A percentile compares a stretch with the other conserved stretches of the same genome.
These are phyloP conservation scores for Pecoramyces ruminantium DNA, from an alignment of 192 early-diverging fungal genomes.

Conservation along the genomic window DNA sequence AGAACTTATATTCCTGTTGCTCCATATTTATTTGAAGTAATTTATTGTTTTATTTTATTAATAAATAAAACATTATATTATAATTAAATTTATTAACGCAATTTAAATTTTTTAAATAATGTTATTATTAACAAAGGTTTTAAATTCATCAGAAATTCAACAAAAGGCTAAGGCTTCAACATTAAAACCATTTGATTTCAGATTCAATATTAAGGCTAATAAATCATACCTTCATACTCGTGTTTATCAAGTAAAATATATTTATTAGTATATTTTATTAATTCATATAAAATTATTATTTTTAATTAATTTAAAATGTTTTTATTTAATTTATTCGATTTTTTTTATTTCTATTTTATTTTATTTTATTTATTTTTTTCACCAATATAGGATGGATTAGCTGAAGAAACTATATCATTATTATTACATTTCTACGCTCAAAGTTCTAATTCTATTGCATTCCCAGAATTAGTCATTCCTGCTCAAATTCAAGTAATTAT, in stretches of 20 bases:
- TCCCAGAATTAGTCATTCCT: conserved; percentile 86
- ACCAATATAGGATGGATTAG: conserved; percentile 39
- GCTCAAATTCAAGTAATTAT: conserved; percentile 48
- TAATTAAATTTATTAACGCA: too few species aligned
- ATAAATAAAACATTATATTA: not conserved
- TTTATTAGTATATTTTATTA: too few species aligned
- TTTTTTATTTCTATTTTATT: not conserved
- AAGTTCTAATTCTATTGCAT: conserved; percentile 63
- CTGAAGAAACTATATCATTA: conserved; percentile 56
- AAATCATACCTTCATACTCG: conserved; percentile 69
- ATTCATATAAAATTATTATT: too few species aligned
- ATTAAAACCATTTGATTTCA: conserved; percentile 69
- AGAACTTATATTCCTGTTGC: conserved; percentile 71
- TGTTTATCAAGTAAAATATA: conserved; percentile 56
- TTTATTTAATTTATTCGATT: too few species aligned
- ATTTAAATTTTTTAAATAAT: too few species aligned
- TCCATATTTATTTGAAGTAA: conserved; percentile 67
- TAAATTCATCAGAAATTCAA: conserved; percentile 42
- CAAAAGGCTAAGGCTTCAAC: conserved; percentile 58
- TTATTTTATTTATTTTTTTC: not conserved
- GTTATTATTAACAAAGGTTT: too few species aligned
- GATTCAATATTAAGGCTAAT: conserved; percentile 56
- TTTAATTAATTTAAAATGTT: too few species aligned
- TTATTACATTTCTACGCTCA: conserved; percentile 60
- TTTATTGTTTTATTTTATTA: conserved; percentile 23